Conservation (phyloP, 805 yeast genomes). For the Sugiyamaella chiloensis region DNA sequence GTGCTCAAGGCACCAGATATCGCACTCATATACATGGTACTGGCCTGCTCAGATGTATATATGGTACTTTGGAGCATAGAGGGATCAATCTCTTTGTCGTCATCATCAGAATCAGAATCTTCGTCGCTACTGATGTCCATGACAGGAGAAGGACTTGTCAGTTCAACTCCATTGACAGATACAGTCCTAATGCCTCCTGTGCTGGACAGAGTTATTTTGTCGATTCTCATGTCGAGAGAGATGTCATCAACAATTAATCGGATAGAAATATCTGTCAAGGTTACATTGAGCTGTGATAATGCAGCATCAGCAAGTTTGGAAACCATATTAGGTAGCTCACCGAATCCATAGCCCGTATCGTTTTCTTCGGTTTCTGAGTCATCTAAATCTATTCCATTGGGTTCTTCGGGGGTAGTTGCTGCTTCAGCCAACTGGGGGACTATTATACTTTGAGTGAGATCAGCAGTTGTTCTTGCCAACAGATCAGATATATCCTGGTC, state of each 20-base stretch:
- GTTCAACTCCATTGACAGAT: background rate
- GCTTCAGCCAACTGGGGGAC: constrained; percentile 14
- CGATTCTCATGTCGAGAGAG: background rate
- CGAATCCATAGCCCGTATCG: constrained; percentile 30
- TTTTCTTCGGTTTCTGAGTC: constrained; percentile 14
- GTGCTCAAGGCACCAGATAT: constrained; percentile 48
- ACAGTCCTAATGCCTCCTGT: background rate
- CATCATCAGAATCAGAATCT: constrained; percentile 19
- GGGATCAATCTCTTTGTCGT: constrained; percentile 8
- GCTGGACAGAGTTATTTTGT: background rate
- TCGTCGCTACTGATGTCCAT: background rate
- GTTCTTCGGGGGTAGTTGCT: background rate
- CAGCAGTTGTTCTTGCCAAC: constrained; percentile 70
- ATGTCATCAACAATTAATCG: constrained; percentile 23
- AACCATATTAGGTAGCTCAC: constrained; percentile 30
- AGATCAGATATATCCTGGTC: constrained; percentile 42
- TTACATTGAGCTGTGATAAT: constrained; percentile 31
- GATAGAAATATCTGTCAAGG: constrained; percentile 19
- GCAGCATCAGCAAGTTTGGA: constrained; percentile 39
- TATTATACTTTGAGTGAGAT: constrained; percentile 60
- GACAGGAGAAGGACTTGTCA: background rate
- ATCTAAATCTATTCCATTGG: background rate
- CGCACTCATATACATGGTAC: constrained; percentile 81
- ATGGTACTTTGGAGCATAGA: constrained; percentile 46
- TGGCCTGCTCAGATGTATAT: constrained; percentile 65